A percentile compares a stretch with the other conserved stretches of the same genome.
These are phyloP conservation scores for Pestalotiopsis sp. DNA, from an alignment of 2,329 filamentous ascomycete species.

Conservation along the genomic window DNA sequence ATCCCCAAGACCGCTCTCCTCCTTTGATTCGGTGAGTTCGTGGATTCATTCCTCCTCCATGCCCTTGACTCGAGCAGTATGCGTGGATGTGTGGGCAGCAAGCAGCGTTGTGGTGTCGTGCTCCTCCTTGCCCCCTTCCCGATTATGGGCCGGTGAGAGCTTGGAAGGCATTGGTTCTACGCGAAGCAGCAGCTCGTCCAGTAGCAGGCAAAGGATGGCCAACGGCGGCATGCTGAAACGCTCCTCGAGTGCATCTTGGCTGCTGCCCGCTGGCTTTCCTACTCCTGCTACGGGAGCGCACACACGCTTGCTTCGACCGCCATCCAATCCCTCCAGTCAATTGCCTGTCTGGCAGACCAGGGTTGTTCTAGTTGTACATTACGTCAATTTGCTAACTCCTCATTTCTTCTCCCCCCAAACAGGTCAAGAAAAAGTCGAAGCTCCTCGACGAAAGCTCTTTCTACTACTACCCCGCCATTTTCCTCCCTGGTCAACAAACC, in stretches of 20 bases:
- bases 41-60: neutral
- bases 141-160: neutral
- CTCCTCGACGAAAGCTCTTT: conserved; percentile 6
- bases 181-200: neutral
- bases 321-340: neutral
- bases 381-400: conserved; percentile 13
- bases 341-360: neutral
- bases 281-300: neutral
- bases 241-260: neutral
- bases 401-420: neutral
- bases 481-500: neutral
- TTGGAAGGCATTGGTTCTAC: neutral
- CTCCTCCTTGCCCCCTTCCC: conserved; percentile 3
- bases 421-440: conserved; percentile 14
- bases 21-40: conserved; percentile 1
- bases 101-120: neutral
- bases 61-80: neutral
- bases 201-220: neutral
- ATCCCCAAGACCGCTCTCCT: neutral
- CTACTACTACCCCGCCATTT: conserved; percentile 5
- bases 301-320: neutral
- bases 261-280: neutral
- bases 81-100: neutral
- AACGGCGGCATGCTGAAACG: neutral
- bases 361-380: conserved; percentile 10